Evolutionary conservation across 768 basidiomycete genomes (phyloP).

Genomic region (Boletus rufocinnamomeus): DNA sequence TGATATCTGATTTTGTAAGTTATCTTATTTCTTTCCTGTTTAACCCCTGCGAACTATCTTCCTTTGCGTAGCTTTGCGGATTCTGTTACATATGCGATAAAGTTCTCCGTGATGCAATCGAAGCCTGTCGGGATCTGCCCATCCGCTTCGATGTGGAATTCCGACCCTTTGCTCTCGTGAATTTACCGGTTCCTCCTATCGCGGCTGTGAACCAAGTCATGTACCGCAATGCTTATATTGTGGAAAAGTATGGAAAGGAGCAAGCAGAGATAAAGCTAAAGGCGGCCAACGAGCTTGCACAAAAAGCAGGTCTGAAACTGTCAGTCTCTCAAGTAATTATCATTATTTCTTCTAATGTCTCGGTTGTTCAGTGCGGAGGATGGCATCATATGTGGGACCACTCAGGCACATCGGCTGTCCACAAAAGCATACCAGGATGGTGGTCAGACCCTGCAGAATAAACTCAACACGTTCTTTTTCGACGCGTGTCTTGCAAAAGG

Average conservation of each 20-base stretch:
- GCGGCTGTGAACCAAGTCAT: conserved; percentile 1
- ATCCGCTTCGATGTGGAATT: conserved; percentile 35
- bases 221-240: conserved; percentile 23
- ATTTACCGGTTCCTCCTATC: conserved; percentile 1
- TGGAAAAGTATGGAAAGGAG: conserved; percentile 31
- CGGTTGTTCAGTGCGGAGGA: conserved; percentile 35
- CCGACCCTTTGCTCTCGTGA: conserved; percentile 32
- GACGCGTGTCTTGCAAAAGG: conserved; percentile 41
- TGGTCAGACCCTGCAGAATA: conserved; percentile 39
- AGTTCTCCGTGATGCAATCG: conserved; percentile 35
- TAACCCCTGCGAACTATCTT: not conserved
- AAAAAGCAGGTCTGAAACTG: conserved; percentile 29
- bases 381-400: conserved; percentile 41
- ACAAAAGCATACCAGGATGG: conserved; percentile 41
- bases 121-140: conserved; percentile 33
- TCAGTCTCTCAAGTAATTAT: conserved; percentile 12
- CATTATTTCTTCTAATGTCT: not conserved
- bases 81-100: conserved; percentile 43
- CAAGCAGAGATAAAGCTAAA: conserved; percentile 27
- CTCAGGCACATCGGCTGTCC: conserved; percentile 45
- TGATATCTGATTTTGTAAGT: conserved; percentile 36
- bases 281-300: conserved; percentile 23
- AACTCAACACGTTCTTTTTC: conserved; percentile 40
- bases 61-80: conserved; percentile 28
- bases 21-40: not conserved